Evolutionary conservation across 306 rosid genomes (phyloP).

Genomic region (Delonix regia): DNA sequence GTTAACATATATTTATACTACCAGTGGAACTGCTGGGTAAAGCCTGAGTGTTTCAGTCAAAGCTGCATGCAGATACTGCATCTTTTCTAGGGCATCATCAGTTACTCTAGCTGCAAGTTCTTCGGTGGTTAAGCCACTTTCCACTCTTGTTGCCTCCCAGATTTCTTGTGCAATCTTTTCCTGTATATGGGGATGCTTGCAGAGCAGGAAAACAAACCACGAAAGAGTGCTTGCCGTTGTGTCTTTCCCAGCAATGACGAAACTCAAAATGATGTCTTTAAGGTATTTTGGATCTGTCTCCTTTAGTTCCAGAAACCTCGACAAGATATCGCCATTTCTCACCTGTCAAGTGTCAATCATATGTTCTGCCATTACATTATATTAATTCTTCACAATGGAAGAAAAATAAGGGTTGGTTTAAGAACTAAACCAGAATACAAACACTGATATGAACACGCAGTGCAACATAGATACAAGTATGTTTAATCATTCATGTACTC

Average conservation of each 20-base stretch:
- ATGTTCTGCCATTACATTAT: background rate
- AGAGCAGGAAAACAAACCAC: conserved; percentile 50
- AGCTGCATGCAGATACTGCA: conserved; percentile 55
- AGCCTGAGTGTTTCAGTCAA: conserved; percentile 55
- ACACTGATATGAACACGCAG: no score
- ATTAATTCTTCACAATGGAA: conserved; percentile 33
- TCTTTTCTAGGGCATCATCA: conserved; percentile 40
- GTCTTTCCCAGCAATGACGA: conserved; percentile 50
- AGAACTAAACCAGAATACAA: no score
- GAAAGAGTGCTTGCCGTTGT: conserved; percentile 46
- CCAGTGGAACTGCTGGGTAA: conserved; percentile 58
- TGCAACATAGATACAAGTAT: no score
- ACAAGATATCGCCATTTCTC: conserved; percentile 39
- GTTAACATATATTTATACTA: background rate
- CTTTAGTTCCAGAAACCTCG: conserved; percentile 40
- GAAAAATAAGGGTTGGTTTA: background rate
- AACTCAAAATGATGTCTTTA: conserved; percentile 45
- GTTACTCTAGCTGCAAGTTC: conserved; percentile 38
- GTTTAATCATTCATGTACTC: no score
- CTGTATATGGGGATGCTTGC: conserved; percentile 49
- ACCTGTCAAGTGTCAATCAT: conserved; percentile 24
- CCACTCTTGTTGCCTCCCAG: conserved; percentile 28
- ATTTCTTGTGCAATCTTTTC: conserved; percentile 49
- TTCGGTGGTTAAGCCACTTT: background rate
- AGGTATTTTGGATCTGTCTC: conserved; percentile 39